Conservation (phyloP, 208 protist species). For the Phytomonas sp. region DNA sequence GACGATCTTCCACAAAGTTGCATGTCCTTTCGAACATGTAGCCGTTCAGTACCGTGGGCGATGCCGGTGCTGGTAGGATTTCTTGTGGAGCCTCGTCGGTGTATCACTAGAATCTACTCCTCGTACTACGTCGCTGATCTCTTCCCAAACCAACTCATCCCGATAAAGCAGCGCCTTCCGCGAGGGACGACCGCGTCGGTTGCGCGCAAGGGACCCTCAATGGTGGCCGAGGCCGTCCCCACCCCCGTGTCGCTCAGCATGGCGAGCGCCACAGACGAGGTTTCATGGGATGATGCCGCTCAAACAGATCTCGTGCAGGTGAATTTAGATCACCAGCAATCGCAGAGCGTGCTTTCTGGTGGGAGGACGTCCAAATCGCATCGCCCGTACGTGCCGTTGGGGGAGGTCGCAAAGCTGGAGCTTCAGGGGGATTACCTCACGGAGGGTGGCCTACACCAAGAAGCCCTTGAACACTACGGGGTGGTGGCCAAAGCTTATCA, state of each 20-base stretch:
- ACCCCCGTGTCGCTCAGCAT: background rate
- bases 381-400: conserved; percentile 73
- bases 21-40: background rate
- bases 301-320: conserved; percentile 53
- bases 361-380: conserved; percentile 3
- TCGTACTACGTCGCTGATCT: conserved; percentile 72
- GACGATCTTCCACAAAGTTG: background rate
- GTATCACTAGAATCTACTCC: conserved; percentile 79
- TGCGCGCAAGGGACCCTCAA: conserved; percentile 14
- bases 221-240: background rate
- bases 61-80: background rate
- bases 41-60: background rate
- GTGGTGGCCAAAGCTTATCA: conserved; percentile 82
- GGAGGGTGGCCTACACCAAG: conserved; percentile 75
- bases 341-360: background rate
- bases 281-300: conserved; percentile 55
- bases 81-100: conserved; percentile 35
- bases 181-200: conserved; percentile 19
- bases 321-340: conserved; percentile 15
- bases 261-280: conserved; percentile 16
- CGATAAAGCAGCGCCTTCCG: conserved; percentile 41
- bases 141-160: conserved; percentile 73
- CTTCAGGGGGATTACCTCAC: conserved; percentile 81
- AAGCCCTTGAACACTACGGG: conserved; percentile 84
- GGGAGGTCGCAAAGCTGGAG: conserved; percentile 80